A percentile compares a stretch with the other conserved stretches of the same genome.
phyloP scores from a whole-genome alignment of 805 yeast genomes.

The Candida dendrica region DNA sequence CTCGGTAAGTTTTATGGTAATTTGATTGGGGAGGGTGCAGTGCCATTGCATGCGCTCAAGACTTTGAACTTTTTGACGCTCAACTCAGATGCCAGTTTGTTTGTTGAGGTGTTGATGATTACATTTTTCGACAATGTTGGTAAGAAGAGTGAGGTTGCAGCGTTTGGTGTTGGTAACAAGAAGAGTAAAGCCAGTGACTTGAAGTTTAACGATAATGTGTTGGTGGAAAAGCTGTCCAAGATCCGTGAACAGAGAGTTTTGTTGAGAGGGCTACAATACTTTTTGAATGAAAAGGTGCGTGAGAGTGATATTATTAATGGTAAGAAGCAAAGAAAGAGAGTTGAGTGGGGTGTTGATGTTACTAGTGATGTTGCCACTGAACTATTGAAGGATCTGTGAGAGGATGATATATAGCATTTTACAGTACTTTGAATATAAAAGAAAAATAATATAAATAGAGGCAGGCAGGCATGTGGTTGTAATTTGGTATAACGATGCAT shows the following conservation, averaged over 20 bases:
- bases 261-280: conserved; percentile 60
- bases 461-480: no score
- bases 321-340: conserved; percentile 45
- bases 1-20: conserved; percentile 78
- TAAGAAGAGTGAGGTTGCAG: conserved; percentile 44
- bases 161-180: conserved; percentile 21
- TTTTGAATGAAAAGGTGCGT: conserved; percentile 41
- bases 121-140: conserved; percentile 60
- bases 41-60: conserved; percentile 68
- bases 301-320: conserved; percentile 44
- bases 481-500: no score
- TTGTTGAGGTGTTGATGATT: conserved; percentile 67
- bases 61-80: conserved; percentile 66
- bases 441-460: no score
- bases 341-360: conserved; percentile 60
- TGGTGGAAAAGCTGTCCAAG: conserved; percentile 44
- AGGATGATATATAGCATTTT: no score
- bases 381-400: conserved; percentile 20
- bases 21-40: conserved; percentile 63
- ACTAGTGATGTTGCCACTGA: conserved; percentile 48
- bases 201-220: conserved; percentile 38
- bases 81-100: conserved; percentile 51
- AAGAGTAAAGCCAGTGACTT: conserved; percentile 26
- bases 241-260: conserved; percentile 53
- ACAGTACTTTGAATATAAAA: no score